These are phyloP conservation scores for Lophiotrema nucula DNA, from an alignment of 495 filamentous ascomycete genomes.

Conservation along the genomic window DNA sequence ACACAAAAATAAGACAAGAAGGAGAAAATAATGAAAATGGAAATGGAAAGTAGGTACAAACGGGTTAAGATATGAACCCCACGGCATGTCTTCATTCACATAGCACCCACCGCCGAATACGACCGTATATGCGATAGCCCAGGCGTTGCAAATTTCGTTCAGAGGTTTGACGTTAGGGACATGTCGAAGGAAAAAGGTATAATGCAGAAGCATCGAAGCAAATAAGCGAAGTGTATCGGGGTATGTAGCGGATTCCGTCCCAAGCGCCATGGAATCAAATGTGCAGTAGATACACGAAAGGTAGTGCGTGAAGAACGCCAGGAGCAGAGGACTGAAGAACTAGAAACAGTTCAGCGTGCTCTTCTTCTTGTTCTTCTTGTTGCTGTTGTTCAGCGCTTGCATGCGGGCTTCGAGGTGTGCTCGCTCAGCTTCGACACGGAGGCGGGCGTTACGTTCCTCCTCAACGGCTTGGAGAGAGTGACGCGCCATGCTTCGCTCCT, in stretches of 20 bases:
- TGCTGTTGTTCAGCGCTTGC: constrained; percentile 59
- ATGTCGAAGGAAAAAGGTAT: constrained; percentile 9
- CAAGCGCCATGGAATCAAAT: constrained; percentile 15
- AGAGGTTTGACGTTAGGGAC: no score
- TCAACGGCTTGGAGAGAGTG: constrained; percentile 90
- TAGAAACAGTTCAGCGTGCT: constrained; percentile 96
- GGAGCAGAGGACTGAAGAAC: not conserved
- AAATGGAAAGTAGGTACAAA: no score
- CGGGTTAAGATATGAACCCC: no score
- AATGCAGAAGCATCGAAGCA: constrained; percentile 20
- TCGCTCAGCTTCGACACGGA: constrained; percentile 82
- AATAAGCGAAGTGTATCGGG: constrained; percentile 22
- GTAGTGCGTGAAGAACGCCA: not conserved
- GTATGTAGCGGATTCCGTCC: constrained; percentile 20
- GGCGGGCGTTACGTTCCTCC: constrained; percentile 83
- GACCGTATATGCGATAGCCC: no score
- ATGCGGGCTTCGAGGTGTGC: constrained; percentile 90
- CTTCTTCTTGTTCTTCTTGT: constrained; percentile 92
- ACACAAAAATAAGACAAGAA: no score
- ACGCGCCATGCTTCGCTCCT: constrained; percentile 67
- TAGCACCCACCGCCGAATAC: no score
- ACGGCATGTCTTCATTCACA: no score
- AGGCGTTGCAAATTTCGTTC: no score
- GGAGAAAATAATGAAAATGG: no score
- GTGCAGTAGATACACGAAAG: constrained; percentile 5